Base-by-base conservation (phyloP, 1,284 basidiomycete species). In the Boletus smithii region DNA sequence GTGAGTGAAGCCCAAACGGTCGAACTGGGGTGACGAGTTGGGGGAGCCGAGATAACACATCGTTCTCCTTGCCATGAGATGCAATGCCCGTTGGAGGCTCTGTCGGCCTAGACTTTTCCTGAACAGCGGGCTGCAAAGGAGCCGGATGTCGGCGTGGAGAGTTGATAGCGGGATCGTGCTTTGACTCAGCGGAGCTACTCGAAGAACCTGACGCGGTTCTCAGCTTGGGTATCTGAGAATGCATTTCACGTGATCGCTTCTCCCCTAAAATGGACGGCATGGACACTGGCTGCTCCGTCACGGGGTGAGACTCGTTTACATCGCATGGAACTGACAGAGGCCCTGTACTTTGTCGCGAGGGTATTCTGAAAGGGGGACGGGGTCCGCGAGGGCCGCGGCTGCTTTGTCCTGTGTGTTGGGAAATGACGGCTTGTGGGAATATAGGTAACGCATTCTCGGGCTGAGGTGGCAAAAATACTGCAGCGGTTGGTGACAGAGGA, bases 1-100 rank as follows among this genome's bases (percentile, higher is more conserved):
- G 68, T 8, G 67, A 65, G 27, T 62, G 67, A 48, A 72, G 70
- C 63, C 43, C 57, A 46, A 65, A 53, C 10, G 53, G 52, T 22
- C 63, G 65, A 22, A 53, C 31, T 10, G 63, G 63, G 1, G 67
- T 68, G 30, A 65, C 34, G 49, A 52, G 49, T 53, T 65, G 47
- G 13, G 67, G 65, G 20, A 68, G 67, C 13, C 60, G 65, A 4
- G 62, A 64, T n/a, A 23, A 35, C 2, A 11, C 26, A 1, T 63
- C 52, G 35, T 60, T 65, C 49, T 65, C 67, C 48, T 58, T 65
- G 36, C 52, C 45, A 13, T 29, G 23, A 13, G 24, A 30, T 24
- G 22, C 20, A n/a, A 30, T 16, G 18, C 30, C 7, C 14, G 8
- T 11, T 13, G 31, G 18, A 26, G 38, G 26, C 32, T 44, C 46